A percentile compares a stretch with the other conserved stretches of the same genome.
Conservation (phyloP, 371 early-diverging fungal species). For the Zychaea mexicana region DNA sequence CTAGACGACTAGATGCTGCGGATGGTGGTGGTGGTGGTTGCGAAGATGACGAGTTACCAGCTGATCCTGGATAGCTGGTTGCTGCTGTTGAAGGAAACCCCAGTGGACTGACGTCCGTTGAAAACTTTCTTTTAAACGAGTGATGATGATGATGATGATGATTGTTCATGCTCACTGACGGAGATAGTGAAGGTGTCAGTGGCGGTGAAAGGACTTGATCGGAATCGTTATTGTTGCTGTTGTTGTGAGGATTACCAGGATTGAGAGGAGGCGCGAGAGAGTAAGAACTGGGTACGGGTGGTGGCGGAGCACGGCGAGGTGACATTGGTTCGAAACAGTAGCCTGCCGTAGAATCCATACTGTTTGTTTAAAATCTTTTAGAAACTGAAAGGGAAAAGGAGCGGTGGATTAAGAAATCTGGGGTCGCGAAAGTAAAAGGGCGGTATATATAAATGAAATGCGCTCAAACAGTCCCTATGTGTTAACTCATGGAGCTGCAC, state of each 20-base stretch:
- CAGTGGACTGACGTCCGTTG: slow-evolving; percentile 20
- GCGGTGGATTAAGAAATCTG: slow-evolving; percentile 1
- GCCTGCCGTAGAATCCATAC: not conserved
- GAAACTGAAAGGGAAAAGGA: slow-evolving; percentile 11
- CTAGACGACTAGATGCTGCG: slow-evolving; percentile 2
- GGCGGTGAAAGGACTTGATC: slow-evolving; percentile 47
- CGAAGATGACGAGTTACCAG: slow-evolving; percentile 12
- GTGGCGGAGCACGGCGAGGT: slow-evolving; percentile 6
- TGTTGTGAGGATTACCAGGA: slow-evolving; percentile 9
- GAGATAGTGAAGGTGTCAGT: slow-evolving; percentile 43
- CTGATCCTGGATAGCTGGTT: not conserved
- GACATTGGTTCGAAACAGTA: slow-evolving; percentile 11
- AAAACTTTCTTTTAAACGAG: slow-evolving; percentile 38
- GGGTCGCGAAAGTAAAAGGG: not conserved
- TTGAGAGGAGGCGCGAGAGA: slow-evolving; percentile 8
- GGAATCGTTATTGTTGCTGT: slow-evolving; percentile 17
- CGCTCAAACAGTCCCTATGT: not conserved
- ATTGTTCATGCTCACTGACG: slow-evolving; percentile 20
- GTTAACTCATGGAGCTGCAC: slow-evolving; percentile 9
- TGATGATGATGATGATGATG: slow-evolving; percentile 28
- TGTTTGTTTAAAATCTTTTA: not conserved
- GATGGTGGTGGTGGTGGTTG: slow-evolving; percentile 8
- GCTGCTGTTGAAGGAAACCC: slow-evolving; percentile 7
- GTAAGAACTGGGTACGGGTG: slow-evolving; percentile 1
- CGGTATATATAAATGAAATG: slow-evolving; percentile 16